Percentiles rank a stretch among this genome's conserved stretches.
Evolutionary conservation across 805 yeast genomes (phyloP).

Genomic region (Aciculoconidium aculeatum): DNA sequence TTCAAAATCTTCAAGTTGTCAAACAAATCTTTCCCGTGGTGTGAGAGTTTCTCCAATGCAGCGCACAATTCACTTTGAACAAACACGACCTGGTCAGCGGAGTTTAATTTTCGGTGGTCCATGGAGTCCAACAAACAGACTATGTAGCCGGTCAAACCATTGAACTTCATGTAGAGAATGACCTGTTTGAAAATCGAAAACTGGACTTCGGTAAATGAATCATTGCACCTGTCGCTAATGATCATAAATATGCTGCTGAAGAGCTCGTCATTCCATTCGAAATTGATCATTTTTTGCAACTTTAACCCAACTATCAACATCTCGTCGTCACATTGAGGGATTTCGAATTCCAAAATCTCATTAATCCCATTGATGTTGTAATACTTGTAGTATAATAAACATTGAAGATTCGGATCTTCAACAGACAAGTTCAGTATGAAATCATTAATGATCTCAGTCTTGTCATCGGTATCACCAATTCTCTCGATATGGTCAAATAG

Average conservation of each 20-base stretch:
- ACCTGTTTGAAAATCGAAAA: constrained; percentile 19
- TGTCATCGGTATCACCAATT: background rate
- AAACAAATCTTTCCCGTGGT: constrained; percentile 12
- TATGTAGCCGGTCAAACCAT: constrained; percentile 20
- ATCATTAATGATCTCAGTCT: constrained; percentile 9
- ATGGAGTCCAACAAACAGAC: too few species aligned
- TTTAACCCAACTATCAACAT: constrained; percentile 13
- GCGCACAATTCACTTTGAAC: constrained; percentile 12
- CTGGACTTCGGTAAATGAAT: too few species aligned
- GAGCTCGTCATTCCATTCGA: constrained; percentile 16
- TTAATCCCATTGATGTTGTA: constrained; percentile 15
- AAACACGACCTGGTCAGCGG: constrained; percentile 12
- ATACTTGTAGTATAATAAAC: constrained; percentile 14
- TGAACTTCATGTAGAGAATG: constrained; percentile 19
- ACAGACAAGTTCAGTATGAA: constrained; percentile 12
- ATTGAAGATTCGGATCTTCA: constrained; percentile 9
- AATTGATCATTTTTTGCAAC: constrained; percentile 17
- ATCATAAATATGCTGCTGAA: constrained; percentile 17
- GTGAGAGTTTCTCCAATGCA: constrained; percentile 5
- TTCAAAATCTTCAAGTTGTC: constrained; percentile 13
- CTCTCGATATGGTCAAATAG: too few species aligned
- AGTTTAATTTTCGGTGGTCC: too few species aligned
- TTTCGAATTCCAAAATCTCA: constrained; percentile 6
- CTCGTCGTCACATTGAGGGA: constrained; percentile 5
- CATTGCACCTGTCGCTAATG: too few species aligned